phyloP scores from a whole-genome alignment of 1,284 basidiomycete species.

The Cryptococcus wingfieldii region DNA sequence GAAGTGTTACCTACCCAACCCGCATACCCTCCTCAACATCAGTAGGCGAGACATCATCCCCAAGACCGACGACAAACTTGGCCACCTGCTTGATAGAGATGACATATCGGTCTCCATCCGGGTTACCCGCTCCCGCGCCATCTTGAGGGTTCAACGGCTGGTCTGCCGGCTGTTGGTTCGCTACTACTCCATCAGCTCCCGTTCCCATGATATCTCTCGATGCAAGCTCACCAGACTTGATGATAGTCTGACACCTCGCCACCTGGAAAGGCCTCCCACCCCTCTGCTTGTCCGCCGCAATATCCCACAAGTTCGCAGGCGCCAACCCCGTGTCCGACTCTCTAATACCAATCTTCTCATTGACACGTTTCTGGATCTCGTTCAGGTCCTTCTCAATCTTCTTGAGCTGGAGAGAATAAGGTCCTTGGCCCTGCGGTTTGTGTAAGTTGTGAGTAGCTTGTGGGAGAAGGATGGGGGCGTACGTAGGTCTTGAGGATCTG shows the following conservation, averaged over 20 bases:
- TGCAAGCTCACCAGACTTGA: slow-evolving; percentile 58
- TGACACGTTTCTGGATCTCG: slow-evolving; percentile 93
- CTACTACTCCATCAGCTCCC: slow-evolving; percentile 45
- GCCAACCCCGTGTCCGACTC: slow-evolving; percentile 98
- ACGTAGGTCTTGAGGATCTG: slow-evolving; percentile 98
- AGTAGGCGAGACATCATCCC: slow-evolving; percentile 92
- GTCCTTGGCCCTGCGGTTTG: slow-evolving; percentile 80
- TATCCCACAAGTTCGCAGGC: slow-evolving; percentile 94
- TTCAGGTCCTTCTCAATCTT: slow-evolving; percentile 89
- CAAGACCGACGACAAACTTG: slow-evolving; percentile 97
- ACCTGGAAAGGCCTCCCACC: slow-evolving; percentile 94
- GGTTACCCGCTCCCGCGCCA: slow-evolving; percentile 48
- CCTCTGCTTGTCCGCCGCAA: slow-evolving; percentile 69
- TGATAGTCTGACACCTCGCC: slow-evolving; percentile 98
- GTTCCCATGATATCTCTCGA: background rate
- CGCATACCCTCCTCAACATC: slow-evolving; percentile 99
- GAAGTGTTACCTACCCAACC: slow-evolving; percentile 67
- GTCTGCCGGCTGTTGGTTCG: slow-evolving; percentile 60
- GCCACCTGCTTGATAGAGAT: slow-evolving; percentile 99
- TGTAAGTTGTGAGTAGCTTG: slow-evolving; percentile 5
- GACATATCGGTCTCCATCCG: slow-evolving; percentile 96
- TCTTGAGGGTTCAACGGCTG: slow-evolving; percentile 45
- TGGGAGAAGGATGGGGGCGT: slow-evolving; percentile 34
- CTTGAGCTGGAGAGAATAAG: slow-evolving; percentile 86
- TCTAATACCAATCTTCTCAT: slow-evolving; percentile 97